Evolutionary conservation across 2,329 filamentous ascomycete genomes (phyloP).

Genomic region (Penicillium sp.): DNA sequence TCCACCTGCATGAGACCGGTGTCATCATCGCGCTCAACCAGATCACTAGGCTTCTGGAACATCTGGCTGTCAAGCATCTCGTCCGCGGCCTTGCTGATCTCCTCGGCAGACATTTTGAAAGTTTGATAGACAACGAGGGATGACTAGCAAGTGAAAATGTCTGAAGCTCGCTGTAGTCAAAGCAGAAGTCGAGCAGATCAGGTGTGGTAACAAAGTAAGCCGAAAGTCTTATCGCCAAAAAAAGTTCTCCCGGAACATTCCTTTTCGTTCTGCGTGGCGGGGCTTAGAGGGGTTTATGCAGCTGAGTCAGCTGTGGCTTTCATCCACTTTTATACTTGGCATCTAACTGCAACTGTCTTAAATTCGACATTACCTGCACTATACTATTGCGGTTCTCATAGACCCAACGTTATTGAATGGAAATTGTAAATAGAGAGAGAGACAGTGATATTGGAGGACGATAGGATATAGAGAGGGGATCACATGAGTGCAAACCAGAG

Average conservation of each 20-base stretch:
- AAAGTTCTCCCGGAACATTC: constrained; percentile 31
- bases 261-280: constrained; percentile 26
- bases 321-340: neutral
- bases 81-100: constrained; percentile 13
- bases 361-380: too few species aligned
- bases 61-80: constrained; percentile 21
- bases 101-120: constrained; percentile 28
- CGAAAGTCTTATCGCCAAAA: constrained; percentile 16
- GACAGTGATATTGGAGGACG: too few species aligned
- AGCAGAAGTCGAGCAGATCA: neutral
- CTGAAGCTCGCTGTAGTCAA: neutral
- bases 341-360: neutral
- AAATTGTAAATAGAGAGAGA: too few species aligned
- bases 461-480: too few species aligned
- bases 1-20: constrained; percentile 51
- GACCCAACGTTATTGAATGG: too few species aligned
- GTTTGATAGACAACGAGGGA: neutral
- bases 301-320: constrained; percentile 14
- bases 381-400: neutral
- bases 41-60: constrained; percentile 38
- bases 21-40: constrained; percentile 39
- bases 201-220: neutral
- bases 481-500: too few species aligned
- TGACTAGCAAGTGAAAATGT: neutral
- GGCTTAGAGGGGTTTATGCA: constrained; percentile 12